phyloP scores from a whole-genome alignment of 176 grass and related monocot genomes.

The Oryza meyeriana region DNA sequence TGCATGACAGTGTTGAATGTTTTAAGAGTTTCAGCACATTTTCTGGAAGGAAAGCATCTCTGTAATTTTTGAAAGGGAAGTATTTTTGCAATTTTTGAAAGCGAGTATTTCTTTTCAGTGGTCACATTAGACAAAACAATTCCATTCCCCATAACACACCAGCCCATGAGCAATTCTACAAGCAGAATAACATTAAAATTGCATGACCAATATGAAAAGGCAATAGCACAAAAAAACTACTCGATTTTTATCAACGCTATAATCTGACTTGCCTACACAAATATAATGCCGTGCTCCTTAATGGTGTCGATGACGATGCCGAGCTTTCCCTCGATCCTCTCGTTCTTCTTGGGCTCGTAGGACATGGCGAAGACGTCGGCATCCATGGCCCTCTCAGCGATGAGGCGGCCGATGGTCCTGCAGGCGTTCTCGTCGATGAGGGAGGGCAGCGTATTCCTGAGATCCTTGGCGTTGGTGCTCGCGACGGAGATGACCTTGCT shows the following conservation, averaged over 20 bases:
- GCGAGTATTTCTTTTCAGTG: neutral
- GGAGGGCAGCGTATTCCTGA: slow-evolving; percentile 69
- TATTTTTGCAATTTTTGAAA: too few species aligned
- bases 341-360: slow-evolving; percentile 80
- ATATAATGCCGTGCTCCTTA: slow-evolving; percentile 86
- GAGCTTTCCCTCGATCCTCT: slow-evolving; percentile 73
- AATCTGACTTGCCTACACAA: slow-evolving; percentile 50
- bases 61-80: neutral
- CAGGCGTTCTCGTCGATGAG: slow-evolving; percentile 66
- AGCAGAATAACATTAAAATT: neutral
- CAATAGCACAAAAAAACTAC: neutral
- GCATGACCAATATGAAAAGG: neutral
- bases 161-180: neutral
- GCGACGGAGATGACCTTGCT: slow-evolving; percentile 91
- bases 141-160: neutral
- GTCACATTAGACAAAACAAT: neutral
- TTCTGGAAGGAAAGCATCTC: neutral
- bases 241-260: slow-evolving; percentile 5
- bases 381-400: slow-evolving; percentile 89
- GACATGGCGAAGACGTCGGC: slow-evolving; percentile 81
- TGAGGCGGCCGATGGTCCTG: slow-evolving; percentile 71
- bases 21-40: too few species aligned
- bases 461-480: slow-evolving; percentile 83
- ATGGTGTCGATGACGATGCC: slow-evolving; percentile 81
- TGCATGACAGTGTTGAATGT: too few species aligned